Evolutionary conservation across 495 filamentous ascomycete genomes (phyloP).

Genomic region (Penicillium macrosclerotiorum): DNA sequence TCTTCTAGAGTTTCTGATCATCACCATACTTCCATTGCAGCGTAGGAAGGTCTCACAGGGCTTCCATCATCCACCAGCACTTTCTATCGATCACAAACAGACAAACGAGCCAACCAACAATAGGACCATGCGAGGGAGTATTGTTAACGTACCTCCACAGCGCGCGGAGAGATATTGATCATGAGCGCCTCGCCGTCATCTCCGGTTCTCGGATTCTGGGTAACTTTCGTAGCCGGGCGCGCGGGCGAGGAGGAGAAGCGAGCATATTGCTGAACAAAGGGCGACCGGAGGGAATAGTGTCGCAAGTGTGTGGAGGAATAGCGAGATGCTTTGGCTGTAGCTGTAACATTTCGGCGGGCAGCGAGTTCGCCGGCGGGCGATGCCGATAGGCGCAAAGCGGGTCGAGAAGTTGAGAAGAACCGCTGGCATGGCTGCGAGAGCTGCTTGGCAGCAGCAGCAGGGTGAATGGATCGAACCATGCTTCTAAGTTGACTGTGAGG

Average conservation of each 20-base stretch:
- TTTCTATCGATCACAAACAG: background rate
- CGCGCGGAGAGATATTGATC: conserved; percentile 77
- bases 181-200: conserved; percentile 80
- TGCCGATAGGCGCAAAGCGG: conserved; percentile 35
- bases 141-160: conserved; percentile 62
- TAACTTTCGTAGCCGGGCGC: conserved; percentile 29
- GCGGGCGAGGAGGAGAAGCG: conserved; percentile 34
- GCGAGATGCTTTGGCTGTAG: conserved; percentile 1
- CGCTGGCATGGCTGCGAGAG: conserved; percentile 21
- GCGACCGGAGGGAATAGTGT: background rate
- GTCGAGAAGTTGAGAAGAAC: conserved; percentile 29
- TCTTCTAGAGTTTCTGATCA: background rate
- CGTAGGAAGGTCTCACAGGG: background rate
- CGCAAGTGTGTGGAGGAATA: background rate
- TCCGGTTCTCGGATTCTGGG: conserved; percentile 38
- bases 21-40: background rate
- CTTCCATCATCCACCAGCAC: conserved; percentile 7
- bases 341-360: conserved; percentile 11
- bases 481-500: background rate
- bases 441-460: conserved; percentile 20
- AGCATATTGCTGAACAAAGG: conserved; percentile 17
- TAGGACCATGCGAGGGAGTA: conserved; percentile 4
- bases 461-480: conserved; percentile 33
- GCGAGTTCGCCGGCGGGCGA: conserved; percentile 23
- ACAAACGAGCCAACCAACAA: background rate